Conservation (phyloP, 2,329 filamentous ascomycete species). For the Fusarium sp. region DNA sequence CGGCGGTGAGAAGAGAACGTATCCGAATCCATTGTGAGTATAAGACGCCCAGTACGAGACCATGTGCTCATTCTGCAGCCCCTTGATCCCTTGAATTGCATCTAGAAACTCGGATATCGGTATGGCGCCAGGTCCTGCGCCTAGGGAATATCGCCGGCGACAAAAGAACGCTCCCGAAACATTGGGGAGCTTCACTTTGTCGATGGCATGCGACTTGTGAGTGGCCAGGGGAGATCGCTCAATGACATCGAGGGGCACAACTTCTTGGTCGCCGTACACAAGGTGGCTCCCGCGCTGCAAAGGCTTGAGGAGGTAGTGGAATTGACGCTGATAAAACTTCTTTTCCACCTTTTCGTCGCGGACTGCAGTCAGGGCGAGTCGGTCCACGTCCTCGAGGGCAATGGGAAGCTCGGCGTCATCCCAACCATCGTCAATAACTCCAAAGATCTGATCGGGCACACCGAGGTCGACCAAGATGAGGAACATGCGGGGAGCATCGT, state of each 20-base stretch:
- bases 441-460: constrained; percentile 79
- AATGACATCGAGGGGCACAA: constrained; percentile 76
- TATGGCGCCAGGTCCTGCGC: constrained; percentile 56
- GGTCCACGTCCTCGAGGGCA: constrained; percentile 72
- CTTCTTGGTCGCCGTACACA: constrained; percentile 74
- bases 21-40: constrained; percentile 71
- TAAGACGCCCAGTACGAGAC: constrained; percentile 80
- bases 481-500: constrained; percentile 77
- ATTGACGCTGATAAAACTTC: constrained; percentile 78
- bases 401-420: constrained; percentile 81
- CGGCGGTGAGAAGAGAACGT: constrained; percentile 74
- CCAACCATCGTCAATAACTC: constrained; percentile 80
- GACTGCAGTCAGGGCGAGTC: constrained; percentile 69
- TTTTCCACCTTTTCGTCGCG: constrained; percentile 73
- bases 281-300: constrained; percentile 71
- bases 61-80: constrained; percentile 75
- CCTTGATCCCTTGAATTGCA: constrained; percentile 69
- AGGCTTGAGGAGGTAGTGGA: constrained; percentile 75
- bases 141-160: constrained; percentile 69
- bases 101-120: constrained; percentile 67
- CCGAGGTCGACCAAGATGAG: constrained; percentile 77
- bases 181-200: constrained; percentile 74
- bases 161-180: constrained; percentile 68
- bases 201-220: constrained; percentile 54
- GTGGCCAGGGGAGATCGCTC: constrained; percentile 65